Percentiles rank a stretch among this genome's conserved stretches.
Evolutionary conservation across 306 rosid genomes (phyloP).

Genomic region (Albizia julibrissin): DNA sequence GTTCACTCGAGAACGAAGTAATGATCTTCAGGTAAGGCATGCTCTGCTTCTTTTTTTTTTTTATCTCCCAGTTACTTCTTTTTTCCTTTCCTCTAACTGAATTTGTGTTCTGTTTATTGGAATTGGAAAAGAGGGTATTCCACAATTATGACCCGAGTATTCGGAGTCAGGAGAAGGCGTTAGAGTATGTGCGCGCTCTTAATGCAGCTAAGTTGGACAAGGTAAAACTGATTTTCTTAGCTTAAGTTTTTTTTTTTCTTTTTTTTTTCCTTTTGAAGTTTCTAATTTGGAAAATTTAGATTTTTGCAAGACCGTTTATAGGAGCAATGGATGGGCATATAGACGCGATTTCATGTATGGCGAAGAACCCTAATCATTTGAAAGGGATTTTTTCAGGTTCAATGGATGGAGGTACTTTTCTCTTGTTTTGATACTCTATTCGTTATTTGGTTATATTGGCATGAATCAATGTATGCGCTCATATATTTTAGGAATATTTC

Average conservation of each 20-base stretch:
- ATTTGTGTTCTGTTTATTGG: neutral
- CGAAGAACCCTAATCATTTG: slow-evolving; percentile 85
- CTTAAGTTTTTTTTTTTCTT: neutral
- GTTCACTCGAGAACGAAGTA: slow-evolving; percentile 87
- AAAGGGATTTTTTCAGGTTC: slow-evolving; percentile 85
- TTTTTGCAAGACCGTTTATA: slow-evolving; percentile 88
- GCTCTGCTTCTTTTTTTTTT: neutral
- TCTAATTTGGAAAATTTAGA: slow-evolving; percentile 46
- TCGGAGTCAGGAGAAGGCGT: slow-evolving; percentile 86
- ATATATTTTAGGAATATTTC: neutral
- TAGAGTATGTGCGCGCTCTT: slow-evolving; percentile 85
- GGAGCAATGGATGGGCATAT: slow-evolving; percentile 96
- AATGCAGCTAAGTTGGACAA: slow-evolving; percentile 90
- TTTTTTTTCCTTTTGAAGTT: neutral
- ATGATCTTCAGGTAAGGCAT: slow-evolving; percentile 78
- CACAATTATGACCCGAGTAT: slow-evolving; percentile 82
- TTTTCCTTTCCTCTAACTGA: neutral
- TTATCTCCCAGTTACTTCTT: neutral
- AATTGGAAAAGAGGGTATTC: slow-evolving; percentile 67
- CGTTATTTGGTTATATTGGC: neutral
- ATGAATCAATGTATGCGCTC: slow-evolving; percentile 11
- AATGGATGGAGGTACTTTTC: slow-evolving; percentile 89
- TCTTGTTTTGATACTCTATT: neutral
- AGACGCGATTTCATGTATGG: slow-evolving; percentile 86
- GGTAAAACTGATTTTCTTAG: slow-evolving; percentile 35